phyloP scores from a whole-genome alignment of 179 eudicot genomes.

The Actinidia chinensis region DNA sequence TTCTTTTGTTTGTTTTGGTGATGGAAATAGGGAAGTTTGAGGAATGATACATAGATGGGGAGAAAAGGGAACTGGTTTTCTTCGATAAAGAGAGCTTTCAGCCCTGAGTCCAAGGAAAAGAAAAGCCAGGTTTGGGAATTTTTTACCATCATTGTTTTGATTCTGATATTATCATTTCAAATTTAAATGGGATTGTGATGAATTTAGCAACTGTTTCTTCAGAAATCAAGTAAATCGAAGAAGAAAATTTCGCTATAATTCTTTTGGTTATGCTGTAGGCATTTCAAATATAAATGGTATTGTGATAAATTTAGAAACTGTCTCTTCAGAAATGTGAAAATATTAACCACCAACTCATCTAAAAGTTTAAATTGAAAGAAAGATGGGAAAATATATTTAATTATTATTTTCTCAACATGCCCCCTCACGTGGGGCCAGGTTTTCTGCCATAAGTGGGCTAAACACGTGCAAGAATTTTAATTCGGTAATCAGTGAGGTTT shows the following conservation, averaged over 20 bases:
- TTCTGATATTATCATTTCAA: neutral
- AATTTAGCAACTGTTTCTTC: conserved; percentile 9
- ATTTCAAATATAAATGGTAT: neutral
- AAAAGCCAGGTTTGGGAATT: conserved; percentile 45
- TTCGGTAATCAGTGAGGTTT: too few relatives aligned
- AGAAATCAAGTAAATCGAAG: conserved; percentile 54
- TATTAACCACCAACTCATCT: neutral
- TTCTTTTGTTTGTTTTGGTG: neutral
- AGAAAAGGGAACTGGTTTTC: conserved; percentile 75
- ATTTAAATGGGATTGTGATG: neutral
- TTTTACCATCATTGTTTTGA: neutral
- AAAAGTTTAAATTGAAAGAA: too few relatives aligned
- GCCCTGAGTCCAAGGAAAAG: conserved; percentile 56
- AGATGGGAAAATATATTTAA: too few relatives aligned
- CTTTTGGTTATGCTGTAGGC: neutral
- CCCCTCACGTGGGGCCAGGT: too few relatives aligned
- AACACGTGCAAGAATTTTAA: too few relatives aligned
- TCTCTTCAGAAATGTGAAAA: conserved; percentile 37
- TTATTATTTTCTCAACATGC: too few relatives aligned
- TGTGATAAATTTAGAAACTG: neutral
- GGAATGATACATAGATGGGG: conserved; percentile 44
- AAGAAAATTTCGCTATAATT: conserved; percentile 29
- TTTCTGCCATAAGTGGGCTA: too few relatives aligned
- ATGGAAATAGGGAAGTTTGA: neutral
- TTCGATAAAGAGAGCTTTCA: conserved; percentile 68